These are phyloP conservation scores for Lepiota venenata DNA, from an alignment of 768 basidiomycete species.

Conservation along the genomic window DNA sequence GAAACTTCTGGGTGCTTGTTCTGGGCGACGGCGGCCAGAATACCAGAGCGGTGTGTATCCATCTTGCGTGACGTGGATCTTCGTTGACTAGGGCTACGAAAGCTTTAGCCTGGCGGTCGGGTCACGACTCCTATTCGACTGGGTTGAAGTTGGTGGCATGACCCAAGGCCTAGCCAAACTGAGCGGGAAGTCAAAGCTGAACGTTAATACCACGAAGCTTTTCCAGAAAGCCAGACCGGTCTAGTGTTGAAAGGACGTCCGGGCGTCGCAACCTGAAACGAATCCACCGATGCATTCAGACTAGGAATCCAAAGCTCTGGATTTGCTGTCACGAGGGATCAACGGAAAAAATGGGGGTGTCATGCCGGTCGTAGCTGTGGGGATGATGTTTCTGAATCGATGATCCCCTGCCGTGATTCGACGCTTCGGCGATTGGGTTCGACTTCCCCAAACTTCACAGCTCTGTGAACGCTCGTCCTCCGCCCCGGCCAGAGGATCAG, in stretches of 20 bases:
- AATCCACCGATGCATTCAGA: not conserved
- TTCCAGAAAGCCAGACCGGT: not conserved
- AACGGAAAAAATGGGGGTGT: not conserved
- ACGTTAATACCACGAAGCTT: not conserved
- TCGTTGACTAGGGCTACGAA: too few species aligned
- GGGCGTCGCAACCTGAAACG: not conserved
- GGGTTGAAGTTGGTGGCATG: not conserved
- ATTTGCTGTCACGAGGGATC: not conserved
- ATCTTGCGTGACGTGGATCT: too few species aligned
- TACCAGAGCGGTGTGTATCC: too few species aligned
- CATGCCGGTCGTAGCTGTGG: not conserved
- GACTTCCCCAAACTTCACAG: slow-evolving; percentile 1
- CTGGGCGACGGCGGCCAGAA: too few species aligned
- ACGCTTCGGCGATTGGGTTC: slow-evolving; percentile 2
- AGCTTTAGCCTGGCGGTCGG: not conserved
- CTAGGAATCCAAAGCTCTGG: not conserved
- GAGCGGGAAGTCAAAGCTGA: not conserved
- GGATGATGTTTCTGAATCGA: not conserved
- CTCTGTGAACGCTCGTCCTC: not conserved
- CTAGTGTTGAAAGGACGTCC: not conserved
- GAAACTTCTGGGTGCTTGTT: too few species aligned
- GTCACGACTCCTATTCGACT: not conserved
- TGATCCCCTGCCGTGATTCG: slow-evolving; percentile 4
- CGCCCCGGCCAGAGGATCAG: not conserved
- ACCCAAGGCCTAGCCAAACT: not conserved